Conservation (phyloP, 2,329 filamentous ascomycete genomes). For the Fusarium sp. region DNA sequence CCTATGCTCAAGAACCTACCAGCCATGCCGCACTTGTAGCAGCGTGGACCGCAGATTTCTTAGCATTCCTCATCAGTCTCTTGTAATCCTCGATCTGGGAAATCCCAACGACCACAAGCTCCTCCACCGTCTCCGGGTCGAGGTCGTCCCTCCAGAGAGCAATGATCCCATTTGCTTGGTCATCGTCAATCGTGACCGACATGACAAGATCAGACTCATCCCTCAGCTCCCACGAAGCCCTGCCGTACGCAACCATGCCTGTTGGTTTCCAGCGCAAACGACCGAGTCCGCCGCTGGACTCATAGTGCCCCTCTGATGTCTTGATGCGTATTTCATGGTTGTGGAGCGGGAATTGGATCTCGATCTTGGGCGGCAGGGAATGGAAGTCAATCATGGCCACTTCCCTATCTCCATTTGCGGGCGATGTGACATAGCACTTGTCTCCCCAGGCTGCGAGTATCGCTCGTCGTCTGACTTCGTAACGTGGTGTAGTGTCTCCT, state of each 20-base stretch:
- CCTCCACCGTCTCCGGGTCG: conserved; percentile 4
- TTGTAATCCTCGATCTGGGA: conserved; percentile 16
- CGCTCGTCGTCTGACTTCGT: conserved; percentile 8
- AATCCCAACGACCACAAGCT: conserved; percentile 14
- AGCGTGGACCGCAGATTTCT: neutral
- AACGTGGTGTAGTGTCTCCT: conserved; percentile 14
- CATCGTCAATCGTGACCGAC: conserved; percentile 16
- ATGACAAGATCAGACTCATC: conserved; percentile 7
- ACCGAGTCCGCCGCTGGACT: conserved; percentile 5
- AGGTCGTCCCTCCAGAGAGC: conserved; percentile 6
- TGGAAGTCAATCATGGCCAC: conserved; percentile 15
- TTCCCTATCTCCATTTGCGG: conserved; percentile 2
- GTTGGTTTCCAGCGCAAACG: conserved; percentile 14
- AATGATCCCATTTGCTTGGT: conserved; percentile 10
- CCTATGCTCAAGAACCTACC: neutral
- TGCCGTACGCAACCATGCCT: conserved; percentile 14
- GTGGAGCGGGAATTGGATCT: conserved; percentile 10
- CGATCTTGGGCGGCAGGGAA: conserved; percentile 6
- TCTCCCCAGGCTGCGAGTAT: conserved; percentile 7
- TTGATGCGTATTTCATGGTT: conserved; percentile 10
- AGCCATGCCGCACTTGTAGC: conserved; percentile 8
- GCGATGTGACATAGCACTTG: conserved; percentile 12
- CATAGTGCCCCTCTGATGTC: neutral
- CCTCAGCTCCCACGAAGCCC: conserved; percentile 20
- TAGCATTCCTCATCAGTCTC: conserved; percentile 4